Base-by-base conservation (phyloP, 2,329 filamentous ascomycete species). In the Monosporascus sp. region DNA sequence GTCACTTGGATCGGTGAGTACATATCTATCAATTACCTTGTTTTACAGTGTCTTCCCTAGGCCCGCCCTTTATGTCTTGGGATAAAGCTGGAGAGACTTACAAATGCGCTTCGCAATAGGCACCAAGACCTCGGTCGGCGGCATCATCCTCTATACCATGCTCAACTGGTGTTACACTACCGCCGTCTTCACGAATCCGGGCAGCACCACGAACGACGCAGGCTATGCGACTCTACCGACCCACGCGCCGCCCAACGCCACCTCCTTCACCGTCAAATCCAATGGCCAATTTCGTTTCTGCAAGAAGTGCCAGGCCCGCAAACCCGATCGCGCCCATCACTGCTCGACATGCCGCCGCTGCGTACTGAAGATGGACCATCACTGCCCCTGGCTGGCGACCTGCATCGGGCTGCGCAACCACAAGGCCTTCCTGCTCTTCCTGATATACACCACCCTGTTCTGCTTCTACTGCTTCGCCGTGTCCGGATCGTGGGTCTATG, bases 281-380 rank as follows among this genome's bases (percentile, higher is more conserved):
- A 91, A 89, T 42, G 94, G 94, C 62, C 88, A 89, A 63, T 74
- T 88, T 50, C 84, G 94, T 51, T 97, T 88, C 75, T 99, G 94
- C 80, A 97, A 97, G 74, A 99, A 99, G 74, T 99, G 94, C 71
- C 89, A 95, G 74, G 86, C 86, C 50, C 84, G 89, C 57, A 99
- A 99, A 75, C 94, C 94, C 42, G 94, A 99, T 73, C 89, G 94
- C 56, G 85, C 93, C 34, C 94, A 99, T 71, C 94, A 99, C 75
- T 99, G 94, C 79, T 96, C 90, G 11, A 95, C 91, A 4, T 99
- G 94, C 73, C 84, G 87, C 61, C 87, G 88, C 65, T 99, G 94
- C 70, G 92, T 99, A 25, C 79, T 99, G 70, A 99, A 99, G 78
- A 99, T 99, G 94, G 94, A 99, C 68, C 94, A 99, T 70, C 94